Percentiles rank a stretch among this genome's conserved stretches.
These are phyloP conservation scores for Calamus simplicifolius DNA, from an alignment of 176 grass and related monocot genomes.

Conservation along the genomic window DNA sequence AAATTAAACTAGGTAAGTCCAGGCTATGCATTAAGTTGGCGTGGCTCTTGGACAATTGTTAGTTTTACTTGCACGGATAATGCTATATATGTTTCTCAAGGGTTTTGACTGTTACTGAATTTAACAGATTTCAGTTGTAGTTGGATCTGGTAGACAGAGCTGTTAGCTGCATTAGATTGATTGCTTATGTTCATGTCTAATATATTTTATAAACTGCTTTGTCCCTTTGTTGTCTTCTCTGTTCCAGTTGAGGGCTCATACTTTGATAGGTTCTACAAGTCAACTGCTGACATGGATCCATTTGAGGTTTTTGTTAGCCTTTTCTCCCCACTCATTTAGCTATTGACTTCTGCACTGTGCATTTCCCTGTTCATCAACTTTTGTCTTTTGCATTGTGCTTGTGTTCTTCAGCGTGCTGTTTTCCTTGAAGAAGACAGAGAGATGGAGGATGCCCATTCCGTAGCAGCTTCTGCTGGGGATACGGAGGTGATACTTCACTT, in stretches of 20 bases:
- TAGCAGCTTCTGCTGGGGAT: constrained; percentile 63
- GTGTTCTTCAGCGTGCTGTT: constrained; percentile 52
- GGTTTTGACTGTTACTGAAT: too few species aligned
- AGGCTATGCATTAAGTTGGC: background rate
- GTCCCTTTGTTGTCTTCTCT: constrained; percentile 9
- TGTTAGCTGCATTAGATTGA: background rate
- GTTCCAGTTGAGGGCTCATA: constrained; percentile 74
- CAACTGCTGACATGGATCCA: constrained; percentile 64
- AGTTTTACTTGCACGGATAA: background rate
- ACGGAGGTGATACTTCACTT: constrained; percentile 49
- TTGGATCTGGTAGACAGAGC: too few species aligned
- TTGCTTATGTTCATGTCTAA: background rate
- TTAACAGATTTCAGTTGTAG: too few species aligned
- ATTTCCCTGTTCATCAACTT: constrained; percentile 11
- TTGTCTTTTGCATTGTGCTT: background rate
- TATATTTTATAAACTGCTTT: constrained; percentile 10
- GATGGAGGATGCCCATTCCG: constrained; percentile 89
- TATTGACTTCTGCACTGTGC: background rate
- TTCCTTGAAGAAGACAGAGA: constrained; percentile 80
- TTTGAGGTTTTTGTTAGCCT: constrained; percentile 36
- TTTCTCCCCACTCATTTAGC: background rate
- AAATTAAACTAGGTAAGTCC: constrained; percentile 60
- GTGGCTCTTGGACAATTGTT: background rate
- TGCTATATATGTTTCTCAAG: too few species aligned
- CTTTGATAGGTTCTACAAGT: constrained; percentile 82